A percentile compares a stretch with the other conserved stretches of the same genome.
Evolutionary conservation across 23 red algal species (phyloP).

Genomic region (Gracilariopsis chorda): DNA sequence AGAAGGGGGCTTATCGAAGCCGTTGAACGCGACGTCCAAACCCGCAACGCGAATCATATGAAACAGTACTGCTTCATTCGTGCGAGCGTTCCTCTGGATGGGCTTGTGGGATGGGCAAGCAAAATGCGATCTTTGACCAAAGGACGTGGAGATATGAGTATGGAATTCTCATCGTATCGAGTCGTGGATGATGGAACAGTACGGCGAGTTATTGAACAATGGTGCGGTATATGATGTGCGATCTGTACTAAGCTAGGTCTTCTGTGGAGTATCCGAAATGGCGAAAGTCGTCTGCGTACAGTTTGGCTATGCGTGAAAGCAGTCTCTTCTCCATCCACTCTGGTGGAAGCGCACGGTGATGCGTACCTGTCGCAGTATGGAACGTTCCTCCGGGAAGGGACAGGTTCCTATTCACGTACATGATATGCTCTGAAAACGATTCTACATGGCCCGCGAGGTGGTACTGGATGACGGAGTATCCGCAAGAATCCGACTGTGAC

Average conservation of each 20-base stretch:
- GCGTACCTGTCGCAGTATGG: neutral
- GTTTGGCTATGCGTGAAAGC: neutral
- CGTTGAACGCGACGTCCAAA: conserved; percentile 21
- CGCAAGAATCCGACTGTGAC: neutral
- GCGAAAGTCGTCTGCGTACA: conserved; percentile 3
- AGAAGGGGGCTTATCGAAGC: conserved; percentile 69
- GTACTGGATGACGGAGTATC: neutral
- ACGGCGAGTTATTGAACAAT: conserved; percentile 3
- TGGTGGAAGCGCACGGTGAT: neutral
- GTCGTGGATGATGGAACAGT: conserved; percentile 17
- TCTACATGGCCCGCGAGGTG: neutral
- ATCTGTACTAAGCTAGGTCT: neutral
- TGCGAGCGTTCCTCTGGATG: conserved; percentile 79
- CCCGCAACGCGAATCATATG: neutral
- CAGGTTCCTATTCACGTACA: neutral
- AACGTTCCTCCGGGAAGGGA: neutral
- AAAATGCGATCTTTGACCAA: conserved; percentile 70
- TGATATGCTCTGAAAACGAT: neutral
- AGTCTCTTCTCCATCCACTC: neutral
- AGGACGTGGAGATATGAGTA: conserved; percentile 46
- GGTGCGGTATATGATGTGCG: neutral
- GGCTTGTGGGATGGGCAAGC: conserved; percentile 78
- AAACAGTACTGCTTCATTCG: conserved; percentile 12
- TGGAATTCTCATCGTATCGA: conserved; percentile 32
- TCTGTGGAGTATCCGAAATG: neutral